phyloP scores from a whole-genome alignment of 2,329 filamentous ascomycete species.

The Pseudogymnoascus sp. region DNA sequence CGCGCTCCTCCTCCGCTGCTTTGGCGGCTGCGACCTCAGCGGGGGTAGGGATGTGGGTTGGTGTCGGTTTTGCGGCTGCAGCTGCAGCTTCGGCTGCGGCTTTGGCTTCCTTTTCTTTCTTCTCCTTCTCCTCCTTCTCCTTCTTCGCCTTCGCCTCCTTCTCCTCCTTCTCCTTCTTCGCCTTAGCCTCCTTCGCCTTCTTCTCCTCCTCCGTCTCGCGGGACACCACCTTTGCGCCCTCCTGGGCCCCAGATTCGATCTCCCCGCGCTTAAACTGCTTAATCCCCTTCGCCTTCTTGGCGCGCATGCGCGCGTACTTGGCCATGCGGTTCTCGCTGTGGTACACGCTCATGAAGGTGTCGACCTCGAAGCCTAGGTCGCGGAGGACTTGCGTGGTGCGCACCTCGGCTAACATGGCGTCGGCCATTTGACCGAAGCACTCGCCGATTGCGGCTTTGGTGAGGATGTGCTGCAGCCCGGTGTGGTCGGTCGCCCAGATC shows the following conservation, averaged over 20 bases:
- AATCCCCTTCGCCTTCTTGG: background rate
- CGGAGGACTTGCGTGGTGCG: conserved; percentile 2
- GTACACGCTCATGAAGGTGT: conserved; percentile 10
- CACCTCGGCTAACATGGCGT: background rate
- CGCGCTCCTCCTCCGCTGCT: no score
- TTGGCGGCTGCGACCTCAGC: background rate
- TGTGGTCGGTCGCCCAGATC: background rate
- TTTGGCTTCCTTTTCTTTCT: background rate
- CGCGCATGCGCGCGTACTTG: background rate
- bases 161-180: background rate
- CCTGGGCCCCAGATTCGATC: background rate
- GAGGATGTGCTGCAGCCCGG: background rate
- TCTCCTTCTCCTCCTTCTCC: background rate
- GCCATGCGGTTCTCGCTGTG: background rate
- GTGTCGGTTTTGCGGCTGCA: background rate
- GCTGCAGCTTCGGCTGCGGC: background rate
- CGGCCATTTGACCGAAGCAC: background rate
- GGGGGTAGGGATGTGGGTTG: background rate
- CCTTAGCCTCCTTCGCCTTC: background rate
- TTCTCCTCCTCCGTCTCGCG: conserved; percentile 1
- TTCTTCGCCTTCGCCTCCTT: background rate
- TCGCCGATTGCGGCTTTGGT: background rate
- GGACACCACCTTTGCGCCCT: background rate
- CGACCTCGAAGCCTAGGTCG: conserved; percentile 6
- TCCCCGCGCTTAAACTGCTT: background rate